Conservation (phyloP, 1,139 yeast species). For the Hyphopichia pseudoburtonii region DNA sequence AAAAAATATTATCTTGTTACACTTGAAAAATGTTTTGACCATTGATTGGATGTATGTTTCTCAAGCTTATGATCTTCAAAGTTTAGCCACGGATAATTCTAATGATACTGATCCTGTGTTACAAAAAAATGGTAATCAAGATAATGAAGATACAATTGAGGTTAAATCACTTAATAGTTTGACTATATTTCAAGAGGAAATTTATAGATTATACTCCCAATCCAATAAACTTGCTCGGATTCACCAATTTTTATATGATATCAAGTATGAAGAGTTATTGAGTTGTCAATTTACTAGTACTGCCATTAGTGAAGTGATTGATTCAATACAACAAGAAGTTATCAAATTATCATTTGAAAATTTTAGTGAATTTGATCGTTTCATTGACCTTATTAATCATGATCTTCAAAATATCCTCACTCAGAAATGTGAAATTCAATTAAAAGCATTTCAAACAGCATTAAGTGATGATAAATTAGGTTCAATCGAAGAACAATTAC, state of each 20-base stretch:
- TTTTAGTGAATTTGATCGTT: conserved; percentile 32
- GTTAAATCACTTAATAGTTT: conserved; percentile 40
- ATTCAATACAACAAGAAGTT: conserved; percentile 40
- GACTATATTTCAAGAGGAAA: conserved; percentile 36
- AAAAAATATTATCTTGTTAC: conserved; percentile 27
- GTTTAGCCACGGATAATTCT: conserved; percentile 11
- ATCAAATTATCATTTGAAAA: conserved; percentile 43
- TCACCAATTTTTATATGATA: conserved; percentile 17
- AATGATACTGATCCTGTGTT: conserved; percentile 5
- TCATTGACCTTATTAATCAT: conserved; percentile 41
- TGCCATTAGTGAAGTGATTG: conserved; percentile 19
- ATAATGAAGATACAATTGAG: conserved; percentile 32
- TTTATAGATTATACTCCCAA: conserved; percentile 27
- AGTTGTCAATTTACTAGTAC: conserved; percentile 25
- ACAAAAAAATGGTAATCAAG: neutral
- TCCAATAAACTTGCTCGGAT: conserved; percentile 30
- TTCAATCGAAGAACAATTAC: neutral
- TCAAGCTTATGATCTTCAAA: conserved; percentile 47
- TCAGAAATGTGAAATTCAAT: conserved; percentile 25
- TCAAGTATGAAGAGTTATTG: conserved; percentile 22
- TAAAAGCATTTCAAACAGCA: conserved; percentile 7
- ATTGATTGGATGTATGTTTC: conserved; percentile 59
- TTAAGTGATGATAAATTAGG: neutral
- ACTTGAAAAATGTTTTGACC: conserved; percentile 24
- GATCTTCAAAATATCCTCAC: conserved; percentile 37